A percentile compares a stretch with the other conserved stretches of the same genome.
phyloP scores from a whole-genome alignment of 345 rosid species.

The Eucalyptus erythrocorys region DNA sequence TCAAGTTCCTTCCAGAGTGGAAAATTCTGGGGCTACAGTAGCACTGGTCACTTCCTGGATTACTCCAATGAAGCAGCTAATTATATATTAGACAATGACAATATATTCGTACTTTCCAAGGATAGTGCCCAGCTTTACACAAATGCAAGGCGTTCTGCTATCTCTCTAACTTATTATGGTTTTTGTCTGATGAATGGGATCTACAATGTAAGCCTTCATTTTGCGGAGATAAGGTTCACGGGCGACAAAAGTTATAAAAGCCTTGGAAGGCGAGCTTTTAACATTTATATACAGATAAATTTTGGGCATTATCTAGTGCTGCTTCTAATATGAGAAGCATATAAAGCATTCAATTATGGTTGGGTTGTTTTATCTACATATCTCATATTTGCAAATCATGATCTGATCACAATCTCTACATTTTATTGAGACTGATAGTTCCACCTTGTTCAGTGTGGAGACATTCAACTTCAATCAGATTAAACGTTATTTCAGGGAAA shows the following conservation, averaged over 20 bases:
- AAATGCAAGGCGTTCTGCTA: conserved; percentile 27
- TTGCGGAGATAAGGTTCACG: conserved; percentile 52
- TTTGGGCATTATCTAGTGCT: not conserved
- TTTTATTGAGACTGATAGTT: no score
- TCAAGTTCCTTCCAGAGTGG: not conserved
- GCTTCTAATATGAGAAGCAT: not conserved
- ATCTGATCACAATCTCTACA: no score
- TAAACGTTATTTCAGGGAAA: not conserved
- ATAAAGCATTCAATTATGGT: not conserved
- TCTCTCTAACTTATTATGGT: conserved; percentile 36
- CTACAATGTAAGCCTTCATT: conserved; percentile 55
- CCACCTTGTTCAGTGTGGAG: no score
- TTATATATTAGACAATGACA: not conserved
- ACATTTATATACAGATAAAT: conserved; percentile 54
- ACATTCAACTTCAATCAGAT: not conserved
- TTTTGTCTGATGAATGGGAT: conserved; percentile 30
- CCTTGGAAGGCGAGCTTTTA: conserved; percentile 49
- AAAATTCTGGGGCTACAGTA: conserved; percentile 36
- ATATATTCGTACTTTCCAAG: not conserved
- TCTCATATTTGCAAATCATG: no score
- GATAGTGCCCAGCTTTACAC: conserved; percentile 12
- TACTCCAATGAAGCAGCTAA: not conserved
- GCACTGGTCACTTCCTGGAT: conserved; percentile 43
- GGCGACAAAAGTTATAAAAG: conserved; percentile 7
- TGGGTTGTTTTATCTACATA: not conserved